A percentile compares a stretch with the other conserved stretches of the same genome.
phyloP scores from a whole-genome alignment of 2,329 filamentous ascomycete genomes.

The Exophiala mesophila region DNA sequence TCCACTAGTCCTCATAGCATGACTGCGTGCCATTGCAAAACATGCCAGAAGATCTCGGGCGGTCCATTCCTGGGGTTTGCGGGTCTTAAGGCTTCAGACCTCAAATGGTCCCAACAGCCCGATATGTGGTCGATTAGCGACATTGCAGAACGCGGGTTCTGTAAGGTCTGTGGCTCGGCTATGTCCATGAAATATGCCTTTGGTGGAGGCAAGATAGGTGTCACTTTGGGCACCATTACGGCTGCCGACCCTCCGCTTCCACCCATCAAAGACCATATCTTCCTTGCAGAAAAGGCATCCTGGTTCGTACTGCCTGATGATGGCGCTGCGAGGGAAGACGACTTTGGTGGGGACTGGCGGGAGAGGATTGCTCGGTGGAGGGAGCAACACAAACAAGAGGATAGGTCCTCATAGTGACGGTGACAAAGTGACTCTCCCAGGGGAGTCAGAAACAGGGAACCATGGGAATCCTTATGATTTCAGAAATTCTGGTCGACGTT shows the following conservation, averaged over 20 bases:
- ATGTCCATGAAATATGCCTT: conserved; percentile 41
- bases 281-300: conserved; percentile 37
- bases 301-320: conserved; percentile 39
- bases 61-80: conserved; percentile 43
- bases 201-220: conserved; percentile 29
- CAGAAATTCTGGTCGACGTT: too few species aligned
- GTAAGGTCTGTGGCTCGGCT: conserved; percentile 43
- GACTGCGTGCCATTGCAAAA: conserved; percentile 45
- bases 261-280: conserved; percentile 39
- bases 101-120: conserved; percentile 34
- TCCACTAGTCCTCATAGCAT: conserved; percentile 31
- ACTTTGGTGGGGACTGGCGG: conserved; percentile 25
- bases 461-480: too few species aligned
- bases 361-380: conserved; percentile 28
- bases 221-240: conserved; percentile 42
- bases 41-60: conserved; percentile 47
- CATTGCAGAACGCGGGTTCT: conserved; percentile 42
- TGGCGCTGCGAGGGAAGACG: conserved; percentile 29
- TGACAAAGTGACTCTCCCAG: too few species aligned
- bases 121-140: conserved; percentile 32
- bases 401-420: conserved; percentile 13
- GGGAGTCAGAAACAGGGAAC: too few species aligned
- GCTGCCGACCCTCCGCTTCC: conserved; percentile 31
- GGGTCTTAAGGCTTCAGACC: conserved; percentile 30
- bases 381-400: conserved; percentile 18